Base-by-base conservation (phyloP, 371 early-diverging fungal genomes). In the Ordospora pajunii region DNA sequence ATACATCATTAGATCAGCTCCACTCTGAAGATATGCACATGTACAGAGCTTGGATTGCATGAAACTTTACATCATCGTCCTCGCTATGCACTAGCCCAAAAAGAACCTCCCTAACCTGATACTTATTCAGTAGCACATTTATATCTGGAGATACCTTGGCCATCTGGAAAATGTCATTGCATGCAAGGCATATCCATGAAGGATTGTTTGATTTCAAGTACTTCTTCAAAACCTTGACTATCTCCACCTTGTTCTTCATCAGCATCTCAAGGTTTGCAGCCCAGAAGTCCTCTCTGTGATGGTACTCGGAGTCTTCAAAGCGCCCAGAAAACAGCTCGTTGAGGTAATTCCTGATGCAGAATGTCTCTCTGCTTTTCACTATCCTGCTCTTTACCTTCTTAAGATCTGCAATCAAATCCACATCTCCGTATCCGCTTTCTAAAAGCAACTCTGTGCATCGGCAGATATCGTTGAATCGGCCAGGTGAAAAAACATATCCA, bases 121-220 rank as follows among this genome's bases (percentile, higher is more conserved):
- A 73, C 67, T 81, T 79, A 44, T 52, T 23, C 14, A 83, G 43
- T 2, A 78, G 9, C 17, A 25, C 37, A 21, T 71, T 45, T 21
- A 81, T 70, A 17, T 79, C 75, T 11, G 84, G 84, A 27, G 53
- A 50, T 46, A 48, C 71, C 65, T 81, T 79, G n/a, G 78, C 52
- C 17, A 83, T 46, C 70, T 72, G 71, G 46, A 81, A 81, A 22
- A 83, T 73, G 52, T 83, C 84, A 75, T 81, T 83, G 37, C 81
- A 65, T 48, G 84, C 73, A 22, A 83, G 62, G 63, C 81, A 83
- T 9, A 81, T 54, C 44, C 71, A 78, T 12, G 75, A 53, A 17
- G 42, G 54, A 44, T 81, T 75, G 11, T 80, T 58, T 27, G 80
- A 78, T 64, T 77, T 79, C 27, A 83, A 53, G 68, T 82, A 83